Evolutionary conservation across 495 filamentous ascomycete species (phyloP).

Genomic region (Durotheca rogersii): DNA sequence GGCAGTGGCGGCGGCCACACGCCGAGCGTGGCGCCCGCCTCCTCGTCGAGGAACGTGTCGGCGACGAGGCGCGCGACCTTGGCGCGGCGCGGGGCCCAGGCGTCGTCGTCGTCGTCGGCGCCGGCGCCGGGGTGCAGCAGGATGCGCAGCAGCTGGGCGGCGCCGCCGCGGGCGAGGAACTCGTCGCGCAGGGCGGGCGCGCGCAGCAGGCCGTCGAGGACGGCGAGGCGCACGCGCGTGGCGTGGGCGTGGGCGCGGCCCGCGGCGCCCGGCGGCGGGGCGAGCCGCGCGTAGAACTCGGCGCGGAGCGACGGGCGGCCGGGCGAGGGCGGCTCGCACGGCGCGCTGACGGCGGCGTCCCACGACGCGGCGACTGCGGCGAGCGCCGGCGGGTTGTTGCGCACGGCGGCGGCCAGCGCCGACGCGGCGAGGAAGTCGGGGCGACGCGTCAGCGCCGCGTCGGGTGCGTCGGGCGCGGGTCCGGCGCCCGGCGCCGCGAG

Average conservation of each 20-base stretch:
- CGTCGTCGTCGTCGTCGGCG: conserved; percentile 14
- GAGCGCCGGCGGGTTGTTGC: conserved; percentile 65
- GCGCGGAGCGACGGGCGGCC: conserved; percentile 18
- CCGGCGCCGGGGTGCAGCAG: conserved; percentile 33
- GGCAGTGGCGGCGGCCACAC: conserved; percentile 43
- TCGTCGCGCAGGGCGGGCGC: conserved; percentile 46
- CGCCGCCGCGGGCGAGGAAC: conserved; percentile 52
- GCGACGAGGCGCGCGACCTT: conserved; percentile 54
- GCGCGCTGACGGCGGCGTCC: conserved; percentile 34
- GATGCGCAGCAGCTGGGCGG: conserved; percentile 48
- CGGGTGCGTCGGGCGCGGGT: conserved; percentile 8
- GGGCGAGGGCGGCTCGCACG: conserved; percentile 19
- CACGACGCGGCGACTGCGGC: conserved; percentile 46
- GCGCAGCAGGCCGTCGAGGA: conserved; percentile 47
- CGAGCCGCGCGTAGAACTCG: conserved; percentile 33
- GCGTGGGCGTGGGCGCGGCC: conserved; percentile 28
- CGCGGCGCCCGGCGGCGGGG: conserved; percentile 20
- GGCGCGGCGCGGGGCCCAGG: conserved; percentile 44
- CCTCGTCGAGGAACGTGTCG: conserved; percentile 61
- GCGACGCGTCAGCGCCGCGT: conserved; percentile 23
- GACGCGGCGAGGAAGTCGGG: conserved; percentile 52
- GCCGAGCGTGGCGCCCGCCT: conserved; percentile 54
- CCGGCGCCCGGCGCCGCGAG: conserved; percentile 27
- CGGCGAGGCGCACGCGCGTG: conserved; percentile 21
- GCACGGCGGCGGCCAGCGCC: conserved; percentile 54